Evolutionary conservation across 306 rosid species (phyloP), one percentile per base, ranked within the genome.

Genomic region (Lathyrus aphaca): DNA sequence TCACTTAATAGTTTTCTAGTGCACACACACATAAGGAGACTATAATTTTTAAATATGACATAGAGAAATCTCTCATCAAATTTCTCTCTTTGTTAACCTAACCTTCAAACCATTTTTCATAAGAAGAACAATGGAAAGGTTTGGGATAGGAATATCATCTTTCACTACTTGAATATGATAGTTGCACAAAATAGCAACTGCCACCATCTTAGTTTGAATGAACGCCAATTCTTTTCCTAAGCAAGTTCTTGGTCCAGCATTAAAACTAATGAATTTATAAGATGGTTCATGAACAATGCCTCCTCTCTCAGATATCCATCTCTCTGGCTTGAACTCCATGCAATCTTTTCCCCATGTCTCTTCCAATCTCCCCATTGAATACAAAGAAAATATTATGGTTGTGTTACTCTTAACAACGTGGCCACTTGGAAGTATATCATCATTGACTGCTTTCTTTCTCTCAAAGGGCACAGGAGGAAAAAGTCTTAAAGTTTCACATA

Each of bases 291-390:
- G 5, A 25, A 25, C 29, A 25, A 25, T 25, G 4, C 29, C 29
- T 25, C 29, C 29, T 25, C 29, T 25, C 29, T 25, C 29, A 25
- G 29, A 25, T 25, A 25, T 25, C 29, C 29, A 25, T 25, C 29
- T 25, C 29, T 25, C 29, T 25, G 29, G 29, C 29, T 25, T 25
- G 4, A 25, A 25, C 29, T 25, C 29, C 4, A 25, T 3, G 29
- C 29, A 25, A 25, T 25, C 29, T 25, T 25, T 25, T 25, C 29
- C 29, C 90, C 90, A 85, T 23, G 81, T 66, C 1, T 49, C 61
- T 64, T 76, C 82, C 77, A 43, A 59, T 53, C 93, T 84, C 5
- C 93, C 93, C 81, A 83, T 77, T 35, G 90, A 9, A 46, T 85
- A 87, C 14, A 74, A 17, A 2, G 74, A 65, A 29, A 79, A 10